Evolutionary conservation across 345 rosid species (phyloP), one percentile per base, ranked within the genome.

Genomic region (Arabis alpina): DNA sequence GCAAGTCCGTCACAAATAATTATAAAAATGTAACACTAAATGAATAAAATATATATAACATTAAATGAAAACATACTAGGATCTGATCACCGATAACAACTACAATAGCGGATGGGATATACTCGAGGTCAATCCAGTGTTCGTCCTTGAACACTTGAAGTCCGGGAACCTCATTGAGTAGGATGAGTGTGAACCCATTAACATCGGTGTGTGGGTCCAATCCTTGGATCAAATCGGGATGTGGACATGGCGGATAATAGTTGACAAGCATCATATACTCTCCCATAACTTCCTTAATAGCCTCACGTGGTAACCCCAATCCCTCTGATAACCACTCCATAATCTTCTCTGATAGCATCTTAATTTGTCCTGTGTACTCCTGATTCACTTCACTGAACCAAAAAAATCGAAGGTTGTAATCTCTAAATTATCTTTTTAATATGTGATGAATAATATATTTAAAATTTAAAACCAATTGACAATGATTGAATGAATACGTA

Each of bases 171-270:
- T 90, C 84, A 45, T 90, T 85, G 8, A 95, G 87, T 1, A 93
- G 78, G 3, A 90, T 68, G 63, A 92, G 19, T 40, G 98, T 90
- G 55, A 90, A 4, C 4, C 81, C 27, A 12, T 80, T 81, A 12
- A 84, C 70, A 47, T 92, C 97, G 0, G 93, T 84, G 72, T 90
- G 98, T 0, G 82, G 66, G 6, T 55, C 76, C 19, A 87, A 91
- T 1, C 98, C 98, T 2, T 82, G 74, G 0, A 87, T 40, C 11
- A 86, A 75, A 59, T 83, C 91, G 0, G 81, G 86, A 2, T 86
- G 81, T 56, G 67, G 86, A 45, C 95, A 90, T 0, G 95, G 93
- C 4, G 97, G 93, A 59, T 88, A 92, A 37, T 78, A 90, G 16
- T 81, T 88, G 5, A 92, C 83, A 71, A 88, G 88, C 66, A 88